These are phyloP conservation scores for Tirmania nivea DNA, from an alignment of 495 filamentous ascomycete genomes.

Conservation along the genomic window DNA sequence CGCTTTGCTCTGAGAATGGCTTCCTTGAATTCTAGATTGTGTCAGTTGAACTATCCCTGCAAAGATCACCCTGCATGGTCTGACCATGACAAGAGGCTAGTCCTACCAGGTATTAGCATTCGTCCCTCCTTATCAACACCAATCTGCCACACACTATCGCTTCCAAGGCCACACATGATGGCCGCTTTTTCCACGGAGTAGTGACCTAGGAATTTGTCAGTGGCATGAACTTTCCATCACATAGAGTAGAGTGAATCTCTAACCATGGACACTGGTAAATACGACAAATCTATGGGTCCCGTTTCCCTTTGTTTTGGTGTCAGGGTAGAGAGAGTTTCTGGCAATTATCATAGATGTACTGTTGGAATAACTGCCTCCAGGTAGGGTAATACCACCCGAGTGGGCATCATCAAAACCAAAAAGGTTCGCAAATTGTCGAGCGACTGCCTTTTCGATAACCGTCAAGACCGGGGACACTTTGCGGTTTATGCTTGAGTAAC, in stretches of 20 bases:
- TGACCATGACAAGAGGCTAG: constrained; percentile 15
- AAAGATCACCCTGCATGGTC: background rate
- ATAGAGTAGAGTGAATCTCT: too few relatives aligned
- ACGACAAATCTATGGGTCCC: constrained; percentile 42
- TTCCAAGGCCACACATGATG: constrained; percentile 64
- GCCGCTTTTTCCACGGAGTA: constrained; percentile 91
- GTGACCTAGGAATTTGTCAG: constrained; percentile 24
- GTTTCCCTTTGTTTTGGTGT: constrained; percentile 51
- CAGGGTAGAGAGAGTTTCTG: constrained; percentile 62
- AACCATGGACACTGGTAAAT: constrained; percentile 69
- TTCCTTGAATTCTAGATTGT: constrained; percentile 31
- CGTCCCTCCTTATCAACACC: constrained; percentile 47
- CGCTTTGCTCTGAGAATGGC: constrained; percentile 34
- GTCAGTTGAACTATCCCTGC: background rate
- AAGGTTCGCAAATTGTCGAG: constrained; percentile 42
- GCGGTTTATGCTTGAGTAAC: background rate
- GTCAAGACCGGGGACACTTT: constrained; percentile 73
- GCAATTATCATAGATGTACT: constrained; percentile 73
- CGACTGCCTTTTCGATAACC: constrained; percentile 61
- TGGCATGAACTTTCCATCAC: too few relatives aligned
- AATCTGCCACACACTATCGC: constrained; percentile 46
- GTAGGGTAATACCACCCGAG: constrained; percentile 70
- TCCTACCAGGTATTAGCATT: constrained; percentile 29
- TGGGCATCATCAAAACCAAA: constrained; percentile 54
- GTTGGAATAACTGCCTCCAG: constrained; percentile 71